Base-by-base conservation (phyloP, 495 filamentous ascomycete species). In the Staphylotrichum tortipilum region DNA sequence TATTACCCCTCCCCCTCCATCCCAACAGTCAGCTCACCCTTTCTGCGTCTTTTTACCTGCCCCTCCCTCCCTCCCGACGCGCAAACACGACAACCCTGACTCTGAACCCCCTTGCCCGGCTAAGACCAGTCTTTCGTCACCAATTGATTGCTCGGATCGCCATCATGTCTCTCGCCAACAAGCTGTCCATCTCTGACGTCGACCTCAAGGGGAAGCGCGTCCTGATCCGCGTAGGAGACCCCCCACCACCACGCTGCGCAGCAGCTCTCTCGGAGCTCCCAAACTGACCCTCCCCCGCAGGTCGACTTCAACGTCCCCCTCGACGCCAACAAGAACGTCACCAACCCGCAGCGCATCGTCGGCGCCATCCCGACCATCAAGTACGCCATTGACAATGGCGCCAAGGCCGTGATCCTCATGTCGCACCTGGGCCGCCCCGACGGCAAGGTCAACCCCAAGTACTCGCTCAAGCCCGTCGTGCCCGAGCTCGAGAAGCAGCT, bases 251-350 rank as follows among this genome's bases (percentile, higher is more conserved):
- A 33, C 19, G 28, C n/a, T n/a, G n/a, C n/a, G n/a, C n/a, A n/a
- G n/a, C n/a, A n/a, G n/a, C n/a, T n/a, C n/a, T n/a, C n/a, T n/a
- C n/a, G n/a, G n/a, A n/a, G n/a, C n/a, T n/a, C n/a, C n/a, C n/a
- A 41, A 40, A 47, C 54, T 62, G 36, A 63, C 50, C 10, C 41
- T 44, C 47, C 54, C 15, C 36, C 18, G 18, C 34, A 96, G 91
- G 91, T 99, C 59, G 92, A 99, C 77, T 99, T 99, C 82, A 99
- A 99, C 73, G 92, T 99, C 43, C 92, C 92, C 56, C 88, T 96
- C 65, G 87, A 97, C 65, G 78, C 75, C 55, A 74, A 89, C 53
- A 85, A 85, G 76, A 89, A 91, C n/a, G 79, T 96, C 67, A 96
- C 92, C 66, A 97, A 97, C 79, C 86, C 83, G 69, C 94, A 97